Percentiles rank a stretch among this genome's conserved stretches.
phyloP scores from a whole-genome alignment of 768 basidiomycete species.

The Favolaschia claudopus region DNA sequence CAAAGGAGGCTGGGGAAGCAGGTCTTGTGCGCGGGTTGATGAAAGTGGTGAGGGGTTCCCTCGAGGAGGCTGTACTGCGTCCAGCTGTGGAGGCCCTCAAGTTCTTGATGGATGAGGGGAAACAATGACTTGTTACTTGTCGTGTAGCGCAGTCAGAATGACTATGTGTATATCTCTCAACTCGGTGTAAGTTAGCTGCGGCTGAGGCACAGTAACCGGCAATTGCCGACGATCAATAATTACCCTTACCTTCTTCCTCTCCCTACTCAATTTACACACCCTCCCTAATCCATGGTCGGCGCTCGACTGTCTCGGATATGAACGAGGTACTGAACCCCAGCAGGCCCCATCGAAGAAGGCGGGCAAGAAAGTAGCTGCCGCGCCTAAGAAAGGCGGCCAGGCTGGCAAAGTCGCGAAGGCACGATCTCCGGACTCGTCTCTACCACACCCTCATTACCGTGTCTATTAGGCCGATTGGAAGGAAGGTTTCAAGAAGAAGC shows the following conservation, averaged over 20 bases:
- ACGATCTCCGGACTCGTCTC: conserved; percentile 12
- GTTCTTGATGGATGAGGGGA: conserved; percentile 32
- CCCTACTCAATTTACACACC: background rate
- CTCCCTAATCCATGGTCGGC: conserved; percentile 25
- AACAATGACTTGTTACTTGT: conserved; percentile 2
- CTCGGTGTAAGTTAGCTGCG: background rate
- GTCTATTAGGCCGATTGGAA: conserved; percentile 93
- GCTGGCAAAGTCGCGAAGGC: conserved; percentile 81
- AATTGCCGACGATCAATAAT: conserved; percentile 14
- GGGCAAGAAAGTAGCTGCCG: conserved; percentile 77
- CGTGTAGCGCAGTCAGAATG: conserved; percentile 1
- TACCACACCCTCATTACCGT: conserved; percentile 15
- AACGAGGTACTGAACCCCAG: conserved; percentile 9
- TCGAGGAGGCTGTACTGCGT: conserved; percentile 48
- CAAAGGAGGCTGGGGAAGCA: conserved; percentile 56
- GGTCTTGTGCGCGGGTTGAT: conserved; percentile 64
- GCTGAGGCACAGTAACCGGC: background rate
- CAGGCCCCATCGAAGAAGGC: conserved; percentile 92
- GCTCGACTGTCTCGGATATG: conserved; percentile 7
- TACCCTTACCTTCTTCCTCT: background rate
- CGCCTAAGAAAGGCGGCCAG: conserved; percentile 67
- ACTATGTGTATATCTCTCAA: too few relatives aligned
- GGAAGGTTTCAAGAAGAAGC: conserved; percentile 99
- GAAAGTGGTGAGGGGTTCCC: conserved; percentile 52
- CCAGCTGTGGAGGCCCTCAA: conserved; percentile 63